A percentile compares a stretch with the other conserved stretches of the same genome.
Conservation (phyloP, 176 grass and related monocot species). For the Eremochloa ophiuroides region DNA sequence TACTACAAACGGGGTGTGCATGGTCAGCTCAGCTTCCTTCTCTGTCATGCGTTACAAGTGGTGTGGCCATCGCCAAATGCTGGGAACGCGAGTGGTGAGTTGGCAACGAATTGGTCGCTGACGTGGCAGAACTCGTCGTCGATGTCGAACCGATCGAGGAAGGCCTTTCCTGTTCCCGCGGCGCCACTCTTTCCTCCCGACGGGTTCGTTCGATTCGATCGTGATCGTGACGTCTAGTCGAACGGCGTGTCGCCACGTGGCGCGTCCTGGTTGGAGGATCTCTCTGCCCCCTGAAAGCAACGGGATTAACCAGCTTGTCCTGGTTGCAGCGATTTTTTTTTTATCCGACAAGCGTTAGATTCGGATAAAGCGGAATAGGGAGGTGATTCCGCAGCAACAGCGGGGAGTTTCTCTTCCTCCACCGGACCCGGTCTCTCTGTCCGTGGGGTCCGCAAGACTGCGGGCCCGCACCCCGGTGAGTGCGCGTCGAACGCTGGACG, state of each 20-base stretch:
- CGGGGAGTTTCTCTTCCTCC: not conserved
- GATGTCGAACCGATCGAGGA: not conserved
- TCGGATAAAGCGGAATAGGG: conserved; percentile 14
- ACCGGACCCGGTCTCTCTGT: not conserved
- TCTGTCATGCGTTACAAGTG: not conserved
- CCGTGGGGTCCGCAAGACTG: rapidly evolving
- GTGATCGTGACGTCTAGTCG: not conserved
- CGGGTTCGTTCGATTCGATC: no score
- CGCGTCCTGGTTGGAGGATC: not conserved
- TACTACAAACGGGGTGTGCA: not conserved
- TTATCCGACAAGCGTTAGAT: conserved; percentile 4
- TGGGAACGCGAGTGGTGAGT: not conserved
- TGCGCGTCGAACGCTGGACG: not conserved
- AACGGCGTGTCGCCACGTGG: not conserved
- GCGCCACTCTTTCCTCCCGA: not conserved
- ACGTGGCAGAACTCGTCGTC: not conserved
- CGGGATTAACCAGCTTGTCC: not conserved
- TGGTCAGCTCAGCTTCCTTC: not conserved
- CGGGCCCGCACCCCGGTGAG: not conserved
- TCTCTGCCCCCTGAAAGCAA: not conserved
- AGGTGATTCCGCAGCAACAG: not conserved
- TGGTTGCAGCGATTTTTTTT: not conserved
- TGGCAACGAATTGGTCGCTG: not conserved
- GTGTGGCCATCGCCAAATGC: not conserved
- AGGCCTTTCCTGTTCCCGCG: not conserved